These are phyloP conservation scores for Purpureocillium lavendulum DNA, from an alignment of 2,329 filamentous ascomycete species.

Conservation along the genomic window DNA sequence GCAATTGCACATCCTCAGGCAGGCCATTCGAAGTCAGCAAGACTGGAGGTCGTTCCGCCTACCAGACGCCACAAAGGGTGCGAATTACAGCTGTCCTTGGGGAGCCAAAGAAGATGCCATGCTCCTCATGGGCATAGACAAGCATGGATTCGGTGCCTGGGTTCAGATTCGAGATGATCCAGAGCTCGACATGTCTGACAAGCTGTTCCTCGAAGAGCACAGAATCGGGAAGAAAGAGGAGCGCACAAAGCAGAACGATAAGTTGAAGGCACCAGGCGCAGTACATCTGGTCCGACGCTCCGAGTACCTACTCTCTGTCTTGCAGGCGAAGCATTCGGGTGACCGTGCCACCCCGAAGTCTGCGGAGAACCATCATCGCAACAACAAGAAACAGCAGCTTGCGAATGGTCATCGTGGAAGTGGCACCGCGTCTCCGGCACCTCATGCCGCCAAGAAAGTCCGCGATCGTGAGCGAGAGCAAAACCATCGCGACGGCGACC, in stretches of 20 bases:
- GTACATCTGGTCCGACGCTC: slow-evolving; percentile 92
- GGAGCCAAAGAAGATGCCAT: slow-evolving; percentile 91
- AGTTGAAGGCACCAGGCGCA: slow-evolving; percentile 88
- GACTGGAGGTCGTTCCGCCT: slow-evolving; percentile 79
- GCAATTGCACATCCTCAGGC: slow-evolving; percentile 77
- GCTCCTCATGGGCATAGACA: slow-evolving; percentile 87
- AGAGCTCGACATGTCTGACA: slow-evolving; percentile 77
- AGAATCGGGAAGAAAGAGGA: slow-evolving; percentile 97
- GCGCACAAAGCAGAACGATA: slow-evolving; percentile 67
- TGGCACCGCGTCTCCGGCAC: slow-evolving; percentile 64
- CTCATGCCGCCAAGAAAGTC: slow-evolving; percentile 35
- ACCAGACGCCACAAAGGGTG: slow-evolving; percentile 83
- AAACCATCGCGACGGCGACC: slow-evolving; percentile 36
- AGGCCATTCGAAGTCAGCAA: slow-evolving; percentile 56
- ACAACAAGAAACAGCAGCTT: slow-evolving; percentile 69
- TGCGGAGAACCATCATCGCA: slow-evolving; percentile 88
- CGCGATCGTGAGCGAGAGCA: slow-evolving; percentile 40
- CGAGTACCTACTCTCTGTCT: slow-evolving; percentile 90
- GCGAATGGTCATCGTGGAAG: slow-evolving; percentile 54
- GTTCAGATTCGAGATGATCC: slow-evolving; percentile 84
- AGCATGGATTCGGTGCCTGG: slow-evolving; percentile 95
- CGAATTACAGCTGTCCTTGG: slow-evolving; percentile 88
- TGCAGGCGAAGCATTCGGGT: slow-evolving; percentile 75
- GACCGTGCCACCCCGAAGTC: slow-evolving; percentile 69
- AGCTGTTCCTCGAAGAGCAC: slow-evolving; percentile 95